A percentile compares a stretch with the other conserved stretches of the same genome.
These are phyloP conservation scores for Candida labiduridarum DNA, from an alignment of 1,139 yeast species.

Conservation along the genomic window DNA sequence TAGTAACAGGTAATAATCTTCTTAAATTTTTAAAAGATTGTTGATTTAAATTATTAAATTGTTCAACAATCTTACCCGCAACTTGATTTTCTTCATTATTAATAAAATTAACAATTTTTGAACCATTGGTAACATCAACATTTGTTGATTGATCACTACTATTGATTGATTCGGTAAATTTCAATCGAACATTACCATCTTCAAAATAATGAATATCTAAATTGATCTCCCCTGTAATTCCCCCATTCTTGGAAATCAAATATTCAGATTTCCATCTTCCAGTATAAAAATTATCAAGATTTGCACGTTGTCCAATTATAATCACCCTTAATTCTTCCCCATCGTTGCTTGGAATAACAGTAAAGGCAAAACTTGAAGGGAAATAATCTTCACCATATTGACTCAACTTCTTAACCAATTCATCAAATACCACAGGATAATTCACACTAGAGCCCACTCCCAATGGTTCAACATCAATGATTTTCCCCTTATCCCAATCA, in stretches of 20 bases:
- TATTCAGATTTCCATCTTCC: conserved; percentile 87
- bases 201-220: conserved; percentile 91
- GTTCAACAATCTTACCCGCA: conserved; percentile 61
- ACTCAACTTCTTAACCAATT: conserved; percentile 32
- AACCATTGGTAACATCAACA: conserved; percentile 19
- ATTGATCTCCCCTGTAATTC: conserved; percentile 54
- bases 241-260: conserved; percentile 34
- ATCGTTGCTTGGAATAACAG: conserved; percentile 42
- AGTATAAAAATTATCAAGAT: conserved; percentile 80
- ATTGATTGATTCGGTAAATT: conserved; percentile 48
- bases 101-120: conserved; percentile 53
- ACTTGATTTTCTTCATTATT: conserved; percentile 59
- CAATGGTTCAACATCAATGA: conserved; percentile 53
- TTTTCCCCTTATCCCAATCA: conserved; percentile 52
- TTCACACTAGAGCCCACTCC: conserved; percentile 20
- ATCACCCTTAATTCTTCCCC: conserved; percentile 39
- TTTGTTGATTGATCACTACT: conserved; percentile 7
- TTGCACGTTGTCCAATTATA: conserved; percentile 72
- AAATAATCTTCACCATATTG: conserved; percentile 51
- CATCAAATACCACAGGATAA: conserved; percentile 35
- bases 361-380: conserved; percentile 54
- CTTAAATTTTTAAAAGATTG: conserved; percentile 80
- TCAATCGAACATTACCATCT: conserved; percentile 90
- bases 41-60: conserved; percentile 77
- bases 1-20: conserved; percentile 88